Base-by-base conservation (phyloP, 345 rosid genomes). In the Trapa incisa region DNA sequence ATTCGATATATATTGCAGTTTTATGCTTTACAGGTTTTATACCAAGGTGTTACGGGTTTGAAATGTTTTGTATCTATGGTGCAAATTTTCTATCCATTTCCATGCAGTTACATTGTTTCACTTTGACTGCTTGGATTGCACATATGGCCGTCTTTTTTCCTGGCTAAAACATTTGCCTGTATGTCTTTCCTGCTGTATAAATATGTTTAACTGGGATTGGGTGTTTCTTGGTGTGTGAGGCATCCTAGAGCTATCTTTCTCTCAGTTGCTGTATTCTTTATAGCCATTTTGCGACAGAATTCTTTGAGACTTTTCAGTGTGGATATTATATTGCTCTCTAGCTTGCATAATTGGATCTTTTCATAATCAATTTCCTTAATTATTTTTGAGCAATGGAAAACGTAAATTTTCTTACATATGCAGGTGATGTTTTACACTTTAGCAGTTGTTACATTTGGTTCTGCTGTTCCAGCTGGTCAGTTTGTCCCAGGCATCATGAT, bases 401-500 rank as follows among this genome's bases (percentile, higher is more conserved):
- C 22, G 33, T 54, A 7, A 58, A 32, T 6, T 48, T 29, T 79
- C 13, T 54, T 60, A 73, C 72, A 66, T 65, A 75, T 68, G 65
- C 87, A 94, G 99, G 97, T 85, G 66, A 94, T 94, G 99, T 94
- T 94, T 75, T 94, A 89, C 64, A 70, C 89, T 58, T 80, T 94
- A 75, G 96, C 97, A 39, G 93, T 94, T 75, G 82, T 91, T 70
- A 94, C 99, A 70, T 94, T 84, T 81, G 99, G 99, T 65, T 79
- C 89, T 45, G 99, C 99, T 79, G 97, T 94, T 79, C 99, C 99
- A 61, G 96, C 97, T 64, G 99, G 99, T 48, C 99, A 91, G 75
- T 94, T 94, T 84, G 86, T 94, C 77, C 99, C 99, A 70, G 97
- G 97, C 73, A 94, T 94, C 77, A 85, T 94, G 96, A 94, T 94